Evolutionary conservation across 306 rosid species (phyloP), one percentile per base, ranked within the genome.

Genomic region (Morella rubra): DNA sequence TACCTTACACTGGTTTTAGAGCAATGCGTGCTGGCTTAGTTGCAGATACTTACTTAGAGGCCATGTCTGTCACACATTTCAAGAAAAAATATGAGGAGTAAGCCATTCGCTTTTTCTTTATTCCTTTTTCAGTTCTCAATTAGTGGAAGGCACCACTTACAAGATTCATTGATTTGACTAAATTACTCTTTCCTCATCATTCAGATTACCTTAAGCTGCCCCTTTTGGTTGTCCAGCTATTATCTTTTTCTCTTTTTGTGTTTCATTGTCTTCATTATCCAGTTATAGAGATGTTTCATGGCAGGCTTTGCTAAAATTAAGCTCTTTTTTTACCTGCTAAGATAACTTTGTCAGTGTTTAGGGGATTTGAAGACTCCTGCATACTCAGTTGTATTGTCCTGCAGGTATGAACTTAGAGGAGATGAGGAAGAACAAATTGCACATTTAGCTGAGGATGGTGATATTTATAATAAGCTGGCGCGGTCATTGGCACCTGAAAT

Each of bases 1-100:
- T 92, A 74, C 97, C 98, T 49, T 95, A 92, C 67, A 78, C 87
- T 81, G 99, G 99, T 71, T 95, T 69, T 78, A 88, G 96, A 86
- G 99, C 99, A 83, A 90, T 95, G 99, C 97, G 96, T 16, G 99
- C 98, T 20, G 98, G 99, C 76, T 81, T 95, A 68, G 97, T 95
- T 83, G 98, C 99, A 54, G 99, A 95, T 76, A 95, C 99, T 46
- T 95, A 86, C 90, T 82, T 95, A 86, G 99, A 95, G 83, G 96
- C 96, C 86, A 95, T 92, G 99, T 95, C 99, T 75, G 86, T 95
- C 47, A 80, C 85, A 66, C 99, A 95, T 86, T 89, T 88, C 82
- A 95, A 95, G 96, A 95, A 91, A 85, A 88, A 86, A 95, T 95
- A 95, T 72, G 98, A 95, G 84, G 99, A 95, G 99, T 92, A 84